Base-by-base conservation (phyloP, 83 land plant genomes). In the Thuja plicata region DNA sequence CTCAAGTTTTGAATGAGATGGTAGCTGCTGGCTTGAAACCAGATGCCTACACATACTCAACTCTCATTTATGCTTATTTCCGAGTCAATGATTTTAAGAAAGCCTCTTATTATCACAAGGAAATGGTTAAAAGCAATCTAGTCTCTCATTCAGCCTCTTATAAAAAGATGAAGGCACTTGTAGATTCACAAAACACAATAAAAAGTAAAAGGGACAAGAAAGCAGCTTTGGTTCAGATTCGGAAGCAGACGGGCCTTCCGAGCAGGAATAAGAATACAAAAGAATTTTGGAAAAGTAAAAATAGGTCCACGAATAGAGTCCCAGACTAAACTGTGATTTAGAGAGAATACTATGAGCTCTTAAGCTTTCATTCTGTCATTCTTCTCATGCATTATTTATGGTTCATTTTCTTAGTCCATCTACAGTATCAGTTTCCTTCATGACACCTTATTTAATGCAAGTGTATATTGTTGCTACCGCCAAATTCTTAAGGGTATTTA, bases 1-100 rank as follows among this genome's bases (percentile, higher is more conserved):
- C 97, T 13, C 92, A 93, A 45, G 91, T 97, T 34, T 82, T 97
- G 88, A 90, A 92, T 77, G 99, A 97, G 90, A 97, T 97, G 98
- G 87, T 91, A 27, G 92, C 89, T 46, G 93, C 93, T 35, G 90
- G 95, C 34, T 85, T 95, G 54, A 90, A 92, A 73, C 99, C 99
- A 35, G 99, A 97, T 92, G 91, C 97, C 9, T 85, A 91, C 41
- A 96, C 98, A 62, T 97, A 96, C 80, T 94, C 93, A 1, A 96
- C 99, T 32, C 94, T 97, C 87, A 95, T 97, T 16, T 96, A 95
- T 89, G 95, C 97, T 7, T 96, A 88, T 88, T 88, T 97, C 27
- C 96, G 99, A 71, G 97, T 96, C 17, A 92, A 96, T 45, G 97
- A 97, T 89, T 96, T 95, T 62, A 94, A 80, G 60, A 91, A 88